Evolutionary conservation across 768 basidiomycete genomes (phyloP).

Genomic region (Termitomyces sp.): DNA sequence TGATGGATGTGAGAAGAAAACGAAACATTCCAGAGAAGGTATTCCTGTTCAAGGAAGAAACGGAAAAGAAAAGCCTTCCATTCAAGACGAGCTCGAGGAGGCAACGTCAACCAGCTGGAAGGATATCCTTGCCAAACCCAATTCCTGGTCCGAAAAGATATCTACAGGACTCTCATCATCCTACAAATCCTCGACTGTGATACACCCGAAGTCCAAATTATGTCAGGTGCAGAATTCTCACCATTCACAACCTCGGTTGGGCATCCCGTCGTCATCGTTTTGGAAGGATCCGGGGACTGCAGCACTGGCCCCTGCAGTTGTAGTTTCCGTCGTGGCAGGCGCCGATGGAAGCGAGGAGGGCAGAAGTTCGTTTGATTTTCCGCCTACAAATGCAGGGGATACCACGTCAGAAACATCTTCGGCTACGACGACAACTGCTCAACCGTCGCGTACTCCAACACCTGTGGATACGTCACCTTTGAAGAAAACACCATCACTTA

Average conservation of each 20-base stretch:
- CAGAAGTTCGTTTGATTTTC: constrained; percentile 32
- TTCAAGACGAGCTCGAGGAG: constrained; percentile 28
- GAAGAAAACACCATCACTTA: constrained; percentile 19
- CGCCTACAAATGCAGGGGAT: constrained; percentile 22
- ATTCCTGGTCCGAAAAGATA: constrained; percentile 38
- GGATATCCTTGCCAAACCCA: constrained; percentile 22
- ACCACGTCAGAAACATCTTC: constrained; percentile 37
- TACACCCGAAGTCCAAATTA: constrained; percentile 29
- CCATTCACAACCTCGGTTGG: constrained; percentile 37
- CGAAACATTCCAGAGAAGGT: constrained; percentile 21
- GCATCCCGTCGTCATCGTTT: constrained; percentile 31
- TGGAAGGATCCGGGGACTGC: constrained; percentile 53
- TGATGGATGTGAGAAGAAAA: constrained; percentile 7
- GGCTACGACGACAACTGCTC: constrained; percentile 33
- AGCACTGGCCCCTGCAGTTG: constrained; percentile 50
- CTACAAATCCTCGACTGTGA: constrained; percentile 30
- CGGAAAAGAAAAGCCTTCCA: constrained; percentile 27
- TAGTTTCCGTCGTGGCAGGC: constrained; percentile 46
- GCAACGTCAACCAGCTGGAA: constrained; percentile 38
- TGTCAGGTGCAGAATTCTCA: constrained; percentile 19
- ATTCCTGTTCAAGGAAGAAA: constrained; percentile 29
- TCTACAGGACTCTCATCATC: constrained; percentile 34
- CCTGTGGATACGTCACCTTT: constrained; percentile 18
- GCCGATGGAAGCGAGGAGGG: constrained; percentile 37
- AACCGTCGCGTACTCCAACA: constrained; percentile 38